Evolutionary conservation across 2,329 filamentous ascomycete species (phyloP), one percentile per base, ranked within the genome.

Genomic region (Talaromyces sp.): DNA sequence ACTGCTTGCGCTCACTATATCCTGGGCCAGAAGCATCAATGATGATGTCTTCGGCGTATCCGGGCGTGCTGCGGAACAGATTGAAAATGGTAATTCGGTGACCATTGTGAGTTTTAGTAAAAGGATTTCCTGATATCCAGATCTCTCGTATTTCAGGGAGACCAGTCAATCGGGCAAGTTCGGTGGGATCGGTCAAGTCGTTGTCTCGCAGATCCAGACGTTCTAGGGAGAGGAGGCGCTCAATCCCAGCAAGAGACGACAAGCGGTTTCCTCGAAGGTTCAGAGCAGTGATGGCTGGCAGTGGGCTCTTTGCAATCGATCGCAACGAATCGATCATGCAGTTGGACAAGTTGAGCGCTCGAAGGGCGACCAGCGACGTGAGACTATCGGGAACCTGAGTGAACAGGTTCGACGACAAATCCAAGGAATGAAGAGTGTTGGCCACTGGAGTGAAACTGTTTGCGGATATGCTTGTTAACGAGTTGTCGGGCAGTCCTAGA

Each of bases 271-370:
- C 90, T 60, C 93, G 88, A 59, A 99, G 84, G 70, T 98, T 98
- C 60, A 99, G 81, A 1, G 93, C 93, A 1, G 90, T 96, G 64
- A 99, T 96, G 21, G 95, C 93, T 29, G 95, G 93, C 5, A 99
- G 82, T 13, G 95, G 74, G 69, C 89, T 95, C 64, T 89, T 87
- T 2, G 87, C 87, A 49, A 99, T 81, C 1, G 93, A 96, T 69
- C 96, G 90, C 59, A 99, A 81, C 17, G 92, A 95, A 67, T 93
- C 90, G 64, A 99, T 98, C 93, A 98, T 97, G 81, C 93, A 98
- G 69, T 96, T 90, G 4, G 93, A 96, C 27, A 99, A 82, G 69
- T 99, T 98, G 58, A 99, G 80, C 26, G 95, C 93, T 65, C 93
- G 87, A n/a, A 99, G 83, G 29, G 91, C 89, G 21, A 91, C 92